phyloP scores from a whole-genome alignment of 345 rosid species.

The Durio zibethinus region DNA sequence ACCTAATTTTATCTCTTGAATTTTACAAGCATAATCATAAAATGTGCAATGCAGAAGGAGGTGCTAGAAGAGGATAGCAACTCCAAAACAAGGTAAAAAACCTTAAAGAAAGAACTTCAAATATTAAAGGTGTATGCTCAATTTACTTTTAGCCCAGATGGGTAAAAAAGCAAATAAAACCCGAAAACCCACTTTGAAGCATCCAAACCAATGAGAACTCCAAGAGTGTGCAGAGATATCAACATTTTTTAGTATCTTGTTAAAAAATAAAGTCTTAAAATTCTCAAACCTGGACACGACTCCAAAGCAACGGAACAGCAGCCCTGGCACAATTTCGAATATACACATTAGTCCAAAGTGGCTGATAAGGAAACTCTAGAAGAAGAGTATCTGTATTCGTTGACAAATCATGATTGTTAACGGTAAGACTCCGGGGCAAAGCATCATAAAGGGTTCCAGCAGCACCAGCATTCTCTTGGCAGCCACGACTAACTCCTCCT shows the following conservation, averaged over 20 bases:
- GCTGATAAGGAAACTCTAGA: slow-evolving; percentile 89
- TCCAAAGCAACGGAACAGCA: slow-evolving; percentile 96
- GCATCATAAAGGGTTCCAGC: slow-evolving; percentile 99
- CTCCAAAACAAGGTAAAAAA: not conserved
- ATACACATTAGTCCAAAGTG: slow-evolving; percentile 75
- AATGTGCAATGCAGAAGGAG: slow-evolving; percentile 1
- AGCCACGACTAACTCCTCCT: slow-evolving; percentile 86
- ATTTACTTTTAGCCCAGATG: not conserved
- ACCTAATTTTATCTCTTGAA: not conserved
- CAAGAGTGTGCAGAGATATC: not conserved
- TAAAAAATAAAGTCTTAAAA: not conserved
- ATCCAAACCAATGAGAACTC: not conserved
- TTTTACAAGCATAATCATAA: slow-evolving; percentile 3
- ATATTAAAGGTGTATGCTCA: not conserved
- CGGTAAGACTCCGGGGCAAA: slow-evolving; percentile 84
- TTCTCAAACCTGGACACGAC: slow-evolving; percentile 94
- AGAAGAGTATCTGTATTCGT: slow-evolving; percentile 93
- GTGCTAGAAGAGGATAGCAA: not conserved
- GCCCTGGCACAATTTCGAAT: slow-evolving; percentile 84
- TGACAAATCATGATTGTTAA: slow-evolving; percentile 82
- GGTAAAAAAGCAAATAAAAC: not conserved
- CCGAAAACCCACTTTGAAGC: not conserved
- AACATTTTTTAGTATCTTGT: not conserved
- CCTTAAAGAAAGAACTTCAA: not conserved
- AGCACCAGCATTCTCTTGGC: slow-evolving; percentile 89